phyloP scores from a whole-genome alignment of 441 rosid genomes.

The Gossypium gossypioides region DNA sequence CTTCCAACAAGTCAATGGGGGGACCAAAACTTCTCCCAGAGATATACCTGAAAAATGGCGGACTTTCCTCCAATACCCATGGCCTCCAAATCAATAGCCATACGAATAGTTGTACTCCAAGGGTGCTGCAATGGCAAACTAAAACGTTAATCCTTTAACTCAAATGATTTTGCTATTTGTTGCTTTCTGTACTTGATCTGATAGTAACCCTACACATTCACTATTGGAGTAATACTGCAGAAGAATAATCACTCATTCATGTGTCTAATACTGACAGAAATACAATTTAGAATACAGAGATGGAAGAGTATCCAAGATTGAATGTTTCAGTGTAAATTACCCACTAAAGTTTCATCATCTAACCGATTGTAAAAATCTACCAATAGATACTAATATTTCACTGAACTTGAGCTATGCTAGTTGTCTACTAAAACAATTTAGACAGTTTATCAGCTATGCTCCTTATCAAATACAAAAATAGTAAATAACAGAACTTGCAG shows the following conservation, averaged over 20 bases:
- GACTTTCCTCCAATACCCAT: slow-evolving; percentile 80
- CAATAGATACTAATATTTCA: not conserved
- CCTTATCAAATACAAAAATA: not conserved
- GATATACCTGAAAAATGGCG: slow-evolving; percentile 65
- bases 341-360: not conserved
- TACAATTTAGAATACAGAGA: not conserved
- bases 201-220: not conserved
- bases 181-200: not conserved
- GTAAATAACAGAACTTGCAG: not conserved
- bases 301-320: not conserved
- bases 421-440: slow-evolving; percentile 1
- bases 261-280: not conserved
- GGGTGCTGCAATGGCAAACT: slow-evolving; percentile 64
- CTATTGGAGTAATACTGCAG: not conserved
- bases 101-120: slow-evolving; percentile 61
- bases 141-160: slow-evolving; percentile 13
- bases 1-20: slow-evolving; percentile 1
- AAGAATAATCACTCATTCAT: slow-evolving; percentile 9
- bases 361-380: not conserved
- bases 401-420: not conserved
- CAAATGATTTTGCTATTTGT: not conserved
- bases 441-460: not conserved
- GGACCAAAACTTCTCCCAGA: slow-evolving; percentile 6
- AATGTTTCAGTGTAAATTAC: not conserved
- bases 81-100: slow-evolving; percentile 91